Conservation (phyloP, 805 yeast genomes). For the Starmerella lactis-condensi region DNA sequence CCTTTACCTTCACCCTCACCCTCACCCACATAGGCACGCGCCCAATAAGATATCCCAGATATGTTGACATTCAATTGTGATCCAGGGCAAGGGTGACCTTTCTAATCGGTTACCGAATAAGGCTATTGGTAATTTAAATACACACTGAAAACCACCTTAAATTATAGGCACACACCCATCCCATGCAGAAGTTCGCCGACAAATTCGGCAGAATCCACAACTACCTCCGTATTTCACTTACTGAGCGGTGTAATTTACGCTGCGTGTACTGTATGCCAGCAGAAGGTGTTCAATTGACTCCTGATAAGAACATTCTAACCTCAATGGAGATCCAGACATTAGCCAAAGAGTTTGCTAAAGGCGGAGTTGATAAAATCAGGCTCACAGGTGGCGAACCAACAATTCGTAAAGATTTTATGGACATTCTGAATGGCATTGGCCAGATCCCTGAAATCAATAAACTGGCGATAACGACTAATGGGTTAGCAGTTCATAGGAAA, state of each 20-base stretch:
- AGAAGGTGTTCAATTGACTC: conserved; percentile 34
- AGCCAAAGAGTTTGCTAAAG: conserved; percentile 28
- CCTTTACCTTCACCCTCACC: too few relatives aligned
- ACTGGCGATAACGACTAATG: conserved; percentile 36
- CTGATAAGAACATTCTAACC: conserved; percentile 26
- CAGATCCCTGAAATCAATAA: conserved; percentile 28
- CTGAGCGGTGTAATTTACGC: conserved; percentile 33
- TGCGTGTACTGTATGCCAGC: conserved; percentile 39
- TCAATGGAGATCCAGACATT: conserved; percentile 29
- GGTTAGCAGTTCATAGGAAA: conserved; percentile 33
- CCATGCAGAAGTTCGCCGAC: conserved; percentile 25
- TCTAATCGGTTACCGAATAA: too few relatives aligned
- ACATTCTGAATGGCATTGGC: conserved; percentile 26
- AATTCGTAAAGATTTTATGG: conserved; percentile 33
- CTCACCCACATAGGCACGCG: too few relatives aligned
- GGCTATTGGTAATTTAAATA: too few relatives aligned
- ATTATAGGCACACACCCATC: conserved; percentile 1
- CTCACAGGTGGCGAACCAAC: conserved; percentile 43
- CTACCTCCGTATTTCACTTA: conserved; percentile 33
- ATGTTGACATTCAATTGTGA: too few relatives aligned
- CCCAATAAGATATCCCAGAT: too few relatives aligned
- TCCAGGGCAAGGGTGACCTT: too few relatives aligned
- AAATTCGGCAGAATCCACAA: conserved; percentile 30
- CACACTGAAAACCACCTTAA: too few relatives aligned
- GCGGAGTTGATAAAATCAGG: conserved; percentile 35